Evolutionary conservation across 345 rosid species (phyloP).

Genomic region (Iberis pinnata): DNA sequence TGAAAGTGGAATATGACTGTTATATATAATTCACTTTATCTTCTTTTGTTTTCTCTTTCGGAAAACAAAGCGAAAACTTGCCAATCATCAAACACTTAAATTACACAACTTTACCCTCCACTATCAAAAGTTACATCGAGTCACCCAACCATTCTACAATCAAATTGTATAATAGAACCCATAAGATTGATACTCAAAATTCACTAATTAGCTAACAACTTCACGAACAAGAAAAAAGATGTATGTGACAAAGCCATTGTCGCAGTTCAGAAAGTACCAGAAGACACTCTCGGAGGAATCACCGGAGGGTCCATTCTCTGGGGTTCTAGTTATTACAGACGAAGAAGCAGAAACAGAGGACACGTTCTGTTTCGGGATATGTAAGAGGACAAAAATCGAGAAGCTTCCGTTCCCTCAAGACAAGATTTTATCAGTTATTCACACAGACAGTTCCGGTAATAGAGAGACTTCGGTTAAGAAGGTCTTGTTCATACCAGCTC

Average conservation of each 20-base stretch:
- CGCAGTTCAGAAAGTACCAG: conserved; percentile 39
- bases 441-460: conserved; percentile 35
- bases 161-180: conserved; percentile 9
- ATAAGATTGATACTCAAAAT: conserved; percentile 1
- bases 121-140: conserved; percentile 19
- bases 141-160: conserved; percentile 5
- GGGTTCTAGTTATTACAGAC: conserved; percentile 53
- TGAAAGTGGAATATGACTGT: conserved; percentile 23
- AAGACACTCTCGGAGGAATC: conserved; percentile 42
- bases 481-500: conserved; percentile 62
- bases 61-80: conserved; percentile 9
- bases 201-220: background rate
- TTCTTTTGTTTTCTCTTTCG: conserved; percentile 12
- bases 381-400: conserved; percentile 36
- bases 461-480: conserved; percentile 37
- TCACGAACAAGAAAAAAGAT: conserved; percentile 21
- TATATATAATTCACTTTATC: conserved; percentile 6
- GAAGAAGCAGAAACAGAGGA: conserved; percentile 58
- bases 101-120: conserved; percentile 27
- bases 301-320: conserved; percentile 59
- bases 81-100: conserved; percentile 7
- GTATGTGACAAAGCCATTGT: conserved; percentile 57
- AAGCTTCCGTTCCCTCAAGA: conserved; percentile 65
- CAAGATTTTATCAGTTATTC: conserved; percentile 45
- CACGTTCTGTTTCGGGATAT: conserved; percentile 46